phyloP scores from a whole-genome alignment of 2,329 filamentous ascomycete species.

The Cercospora sojina region DNA sequence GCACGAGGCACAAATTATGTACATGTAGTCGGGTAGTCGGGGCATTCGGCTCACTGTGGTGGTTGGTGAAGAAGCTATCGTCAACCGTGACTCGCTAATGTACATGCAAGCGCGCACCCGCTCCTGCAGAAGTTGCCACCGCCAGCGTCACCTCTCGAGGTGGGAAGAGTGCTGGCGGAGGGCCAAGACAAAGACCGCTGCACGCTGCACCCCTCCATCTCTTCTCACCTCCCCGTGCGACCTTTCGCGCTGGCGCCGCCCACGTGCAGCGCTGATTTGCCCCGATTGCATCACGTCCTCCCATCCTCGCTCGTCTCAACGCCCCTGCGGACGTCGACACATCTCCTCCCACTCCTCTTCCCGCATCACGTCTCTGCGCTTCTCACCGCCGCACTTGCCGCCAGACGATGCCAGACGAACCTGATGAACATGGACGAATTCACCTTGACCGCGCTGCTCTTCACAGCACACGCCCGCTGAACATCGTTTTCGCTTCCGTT shows the following conservation, averaged over 20 bases:
- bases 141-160: background rate
- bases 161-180: background rate
- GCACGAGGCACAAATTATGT: background rate
- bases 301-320: background rate
- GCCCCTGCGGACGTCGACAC: background rate
- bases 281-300: background rate
- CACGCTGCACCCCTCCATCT: background rate
- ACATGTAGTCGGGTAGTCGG: background rate
- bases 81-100: background rate
- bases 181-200: background rate
- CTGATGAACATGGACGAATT: slow-evolving; percentile 4
- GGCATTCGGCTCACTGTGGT: background rate
- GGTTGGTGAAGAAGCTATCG: background rate
- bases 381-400: background rate
- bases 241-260: background rate
- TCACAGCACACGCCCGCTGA: slow-evolving; percentile 29
- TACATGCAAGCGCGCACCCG: background rate
- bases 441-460: slow-evolving; percentile 1
- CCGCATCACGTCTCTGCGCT: background rate
- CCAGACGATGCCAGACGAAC: slow-evolving; percentile 11
- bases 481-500: slow-evolving; percentile 39
- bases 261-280: background rate
- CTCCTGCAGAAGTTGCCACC: background rate
- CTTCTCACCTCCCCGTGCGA: background rate
- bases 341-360: background rate